Evolutionary conservation across 2,329 filamentous ascomycete species (phyloP), one percentile per base, ranked within the genome.

Genomic region (Cladosporium sp.): DNA sequence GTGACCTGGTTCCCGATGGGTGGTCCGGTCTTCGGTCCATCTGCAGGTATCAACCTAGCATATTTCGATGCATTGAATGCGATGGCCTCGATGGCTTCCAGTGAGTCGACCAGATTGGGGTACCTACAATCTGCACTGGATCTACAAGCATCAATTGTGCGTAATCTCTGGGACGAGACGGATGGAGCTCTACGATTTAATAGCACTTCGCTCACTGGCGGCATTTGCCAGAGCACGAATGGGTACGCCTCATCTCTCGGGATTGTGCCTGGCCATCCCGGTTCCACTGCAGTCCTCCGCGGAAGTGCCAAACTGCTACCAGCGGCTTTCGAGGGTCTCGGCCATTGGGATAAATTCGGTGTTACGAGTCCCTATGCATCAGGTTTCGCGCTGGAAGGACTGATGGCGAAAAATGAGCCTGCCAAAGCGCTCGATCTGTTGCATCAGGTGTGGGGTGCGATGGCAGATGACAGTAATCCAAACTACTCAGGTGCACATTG

Each of bases 401-500:
- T 52, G 55, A 21, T 65, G 54, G 65, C 47, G 57, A 51, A n/a
- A 7, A 32, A 54, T 15, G 51, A 54, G 26, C 51, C 24, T 54
- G 14, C 51, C 51, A 54, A 54, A 32, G 51, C 51, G 32, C 28
- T 69, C 30, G 21, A 38, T 28, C 38, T 69, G 15, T 57, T 68
- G 14, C 58, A 55, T 7, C 51, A 65, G 41, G 66, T 68, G 41
- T 69, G 66, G 64, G 55, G 52, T 8, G 11, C 36, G n/a, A 59
- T 64, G 65, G 60, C 65, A n/a, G 65, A 66, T 44, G 60, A 64
- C 14, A 36, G 12, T 18, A 51, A 63, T 26, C 57, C 65, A 4
- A 44, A 68, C 34, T 65, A 51, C 38, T 68, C 67, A 4, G 67
- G 65, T 57, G 64, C 65, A 21, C 61, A 66, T 28, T 63, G 61